Conservation (phyloP, 306 rosid genomes). For the Lathyrus tuberosus region DNA sequence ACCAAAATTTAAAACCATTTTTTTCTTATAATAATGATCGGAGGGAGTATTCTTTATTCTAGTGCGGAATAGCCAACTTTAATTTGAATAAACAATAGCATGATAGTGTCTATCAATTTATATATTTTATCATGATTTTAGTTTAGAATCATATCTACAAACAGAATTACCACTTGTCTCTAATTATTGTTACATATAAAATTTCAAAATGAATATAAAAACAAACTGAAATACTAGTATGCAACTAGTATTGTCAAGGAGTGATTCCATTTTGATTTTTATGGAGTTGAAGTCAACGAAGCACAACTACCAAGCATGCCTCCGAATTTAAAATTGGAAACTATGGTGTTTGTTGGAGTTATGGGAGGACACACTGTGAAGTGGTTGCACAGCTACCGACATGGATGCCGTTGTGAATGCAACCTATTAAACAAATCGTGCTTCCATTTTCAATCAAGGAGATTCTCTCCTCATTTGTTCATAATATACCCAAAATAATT, state of each 20-base stretch:
- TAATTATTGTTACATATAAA: not conserved
- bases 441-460: slow-evolving; percentile 6
- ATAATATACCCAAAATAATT: not conserved
- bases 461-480: slow-evolving; percentile 19
- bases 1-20: too few species aligned
- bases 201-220: not conserved
- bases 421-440: slow-evolving; percentile 11
- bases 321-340: slow-evolving; percentile 26
- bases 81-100: too few species aligned
- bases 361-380: slow-evolving; percentile 22
- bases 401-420: slow-evolving; percentile 34
- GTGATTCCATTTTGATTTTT: slow-evolving; percentile 31
- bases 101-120: too few species aligned
- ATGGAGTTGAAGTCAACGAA: slow-evolving; percentile 37
- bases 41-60: too few species aligned
- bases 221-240: not conserved
- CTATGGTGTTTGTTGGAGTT: slow-evolving; percentile 17
- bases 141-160: too few species aligned
- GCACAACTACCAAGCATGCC: slow-evolving; percentile 32
- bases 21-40: too few species aligned
- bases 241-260: not conserved
- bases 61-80: too few species aligned
- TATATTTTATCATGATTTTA: too few species aligned
- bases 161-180: not conserved
- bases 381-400: slow-evolving; percentile 28